Base-by-base conservation (phyloP, 257 asterid species). In the Gentiana straminea region DNA sequence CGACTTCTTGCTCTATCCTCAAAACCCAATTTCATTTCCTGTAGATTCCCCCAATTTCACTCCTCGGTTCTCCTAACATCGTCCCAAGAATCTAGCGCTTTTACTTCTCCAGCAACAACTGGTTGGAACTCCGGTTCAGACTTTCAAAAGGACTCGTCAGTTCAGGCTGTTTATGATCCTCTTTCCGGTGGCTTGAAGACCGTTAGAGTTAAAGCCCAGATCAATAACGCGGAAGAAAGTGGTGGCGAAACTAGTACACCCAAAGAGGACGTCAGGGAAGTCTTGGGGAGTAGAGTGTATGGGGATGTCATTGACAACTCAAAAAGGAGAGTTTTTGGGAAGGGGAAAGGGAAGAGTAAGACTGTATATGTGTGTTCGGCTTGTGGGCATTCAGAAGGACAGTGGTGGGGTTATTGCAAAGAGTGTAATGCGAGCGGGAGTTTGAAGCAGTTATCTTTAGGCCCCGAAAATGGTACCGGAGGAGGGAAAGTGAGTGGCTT, bases 371-470 rank as follows among this genome's bases (percentile, higher is more conserved):
- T 91, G 12, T 91, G 98, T 69, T 78, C 78, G 65, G 64, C 60
- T 33, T 91, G 98, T 68, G 96, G 96, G 49, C 61, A 87, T 58
- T 79, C 90, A 0, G 86, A 75, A 54, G 96, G 94, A 51, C 96
- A 91, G 79, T 84, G 96, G 98, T 91, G 98, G 98, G 98, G 98
- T 58, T 70, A 73, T 56, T 91, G 98, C 70, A 81, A 57, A 74
- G 59, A 78, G 71, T 91, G 98, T 64, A 74, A 69, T 52, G 73
- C 69, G 2, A 73, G 68, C 3, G 94, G 88, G 13, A 84, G 89
- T 1, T 74, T 91, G 92, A 86, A 68, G 68, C 78, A 57, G 53
- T 86, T 79, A 60, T 51, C 86, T 13, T 76, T 67, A 54, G 68
- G 70, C 6, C 69, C 32, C 1, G 79, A 64, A 57, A 57, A 64